Evolutionary conservation across 805 yeast species (phyloP).

Genomic region (Yarrowia alimentaria): DNA sequence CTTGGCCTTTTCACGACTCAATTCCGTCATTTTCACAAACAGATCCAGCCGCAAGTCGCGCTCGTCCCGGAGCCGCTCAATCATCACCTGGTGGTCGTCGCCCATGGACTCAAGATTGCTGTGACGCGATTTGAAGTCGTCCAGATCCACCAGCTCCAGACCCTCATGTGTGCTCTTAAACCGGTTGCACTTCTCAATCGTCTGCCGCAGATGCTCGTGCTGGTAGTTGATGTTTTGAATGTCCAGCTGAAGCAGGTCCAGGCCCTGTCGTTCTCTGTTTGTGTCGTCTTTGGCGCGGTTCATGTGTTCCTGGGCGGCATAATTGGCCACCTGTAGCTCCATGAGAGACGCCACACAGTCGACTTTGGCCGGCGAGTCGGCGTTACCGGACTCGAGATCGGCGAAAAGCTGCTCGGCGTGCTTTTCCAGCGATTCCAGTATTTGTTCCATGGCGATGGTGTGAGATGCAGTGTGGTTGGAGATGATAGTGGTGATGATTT

Average conservation of each 20-base stretch:
- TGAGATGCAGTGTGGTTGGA: not conserved
- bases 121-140: constrained; percentile 26
- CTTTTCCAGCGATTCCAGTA: constrained; percentile 1
- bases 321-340: constrained; percentile 31
- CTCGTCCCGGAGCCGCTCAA: constrained; percentile 36
- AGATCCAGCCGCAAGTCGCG: constrained; percentile 32
- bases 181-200: constrained; percentile 32
- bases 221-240: constrained; percentile 35
- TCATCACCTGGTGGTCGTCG: constrained; percentile 30
- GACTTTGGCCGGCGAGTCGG: constrained; percentile 5
- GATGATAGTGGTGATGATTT: too few relatives aligned
- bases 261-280: constrained; percentile 29
- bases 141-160: constrained; percentile 18
- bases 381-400: not conserved
- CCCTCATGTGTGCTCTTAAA: constrained; percentile 27
- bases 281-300: constrained; percentile 32
- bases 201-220: constrained; percentile 33
- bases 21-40: constrained; percentile 31
- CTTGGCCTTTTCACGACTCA: constrained; percentile 30
- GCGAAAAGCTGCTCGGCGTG: constrained; percentile 6
- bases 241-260: constrained; percentile 32
- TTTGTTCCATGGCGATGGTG: constrained; percentile 2
- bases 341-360: constrained; percentile 29
- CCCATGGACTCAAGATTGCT: too few relatives aligned
- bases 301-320: constrained; percentile 31